Evolutionary conservation across 768 basidiomycete species (phyloP), one percentile per base, ranked within the genome.

Genomic region (Asterophora parasitica): DNA sequence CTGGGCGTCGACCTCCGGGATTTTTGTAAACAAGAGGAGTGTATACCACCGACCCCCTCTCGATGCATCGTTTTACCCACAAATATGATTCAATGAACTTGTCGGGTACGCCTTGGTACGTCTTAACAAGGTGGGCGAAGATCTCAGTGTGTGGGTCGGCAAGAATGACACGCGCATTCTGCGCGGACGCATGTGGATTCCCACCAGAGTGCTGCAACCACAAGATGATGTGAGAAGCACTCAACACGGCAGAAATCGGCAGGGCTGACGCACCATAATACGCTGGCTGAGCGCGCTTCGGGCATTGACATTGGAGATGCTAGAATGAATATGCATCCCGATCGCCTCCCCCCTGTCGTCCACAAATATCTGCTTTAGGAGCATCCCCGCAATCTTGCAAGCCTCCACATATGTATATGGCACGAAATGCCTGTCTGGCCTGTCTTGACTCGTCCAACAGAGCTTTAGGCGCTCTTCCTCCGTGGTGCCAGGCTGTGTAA

Each of bases 21-120:
- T 91, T 90, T 64, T 89, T 89, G 65, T 88, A 89, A 1, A 88
- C 81, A 30, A 87, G 66, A 0, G 86, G 87, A 1, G 88, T 89
- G 55, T 82, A 89, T 34, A 76, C 63, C 17, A 88, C 68, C 6
- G 73, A 58, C 2, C 82, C 78, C 51, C 75, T 82, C 56, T 88
- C 86, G 42, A 89, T 79, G 50, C 88, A 90, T 58, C 84, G 85
- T 67, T 88, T 88, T 42, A 91, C 83, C 88, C 88, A 91, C 15
- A 86, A 65, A 58, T 85, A 84, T 8, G 85, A 85, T 54, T 91
- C 88, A 39, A 91, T 80, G 52, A 83, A 84, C 62, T 88, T 90
- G 40, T 82, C 76, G 2, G 82, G 71, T 30, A 81, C 73, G 37
- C 78, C 77, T 62, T 89, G 84, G 58, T 83, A 85, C 0, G 72